A percentile compares a stretch with the other conserved stretches of the same genome.
phyloP scores from a whole-genome alignment of 208 protist species.

The Borovskyia barvae region DNA sequence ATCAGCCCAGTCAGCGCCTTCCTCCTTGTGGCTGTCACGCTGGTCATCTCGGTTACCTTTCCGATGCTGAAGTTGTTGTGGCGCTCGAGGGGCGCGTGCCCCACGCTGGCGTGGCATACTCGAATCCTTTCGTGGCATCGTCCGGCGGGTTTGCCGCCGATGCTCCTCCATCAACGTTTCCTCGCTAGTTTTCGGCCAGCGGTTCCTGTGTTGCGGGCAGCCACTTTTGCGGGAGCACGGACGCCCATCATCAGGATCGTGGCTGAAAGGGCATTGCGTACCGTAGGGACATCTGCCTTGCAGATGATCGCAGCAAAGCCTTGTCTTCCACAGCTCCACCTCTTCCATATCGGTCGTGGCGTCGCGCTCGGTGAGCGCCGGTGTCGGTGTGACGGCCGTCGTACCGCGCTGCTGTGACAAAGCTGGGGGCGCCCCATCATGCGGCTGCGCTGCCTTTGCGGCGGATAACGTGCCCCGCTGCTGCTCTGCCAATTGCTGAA shows the following conservation, averaged over 20 bases:
- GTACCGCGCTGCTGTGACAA: too few species aligned
- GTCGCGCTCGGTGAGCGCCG: background rate
- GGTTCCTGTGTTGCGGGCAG: conserved; percentile 55
- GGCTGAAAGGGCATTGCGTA: conserved; percentile 57
- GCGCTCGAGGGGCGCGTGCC: too few species aligned
- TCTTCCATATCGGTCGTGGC: conserved; percentile 20
- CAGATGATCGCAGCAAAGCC: conserved; percentile 72
- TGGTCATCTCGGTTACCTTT: conserved; percentile 5
- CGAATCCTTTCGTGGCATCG: too few species aligned
- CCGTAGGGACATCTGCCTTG: conserved; percentile 33
- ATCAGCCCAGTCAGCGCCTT: conserved; percentile 15
- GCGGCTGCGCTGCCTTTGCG: background rate
- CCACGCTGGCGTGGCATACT: too few species aligned
- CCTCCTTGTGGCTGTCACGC: background rate
- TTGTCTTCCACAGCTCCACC: conserved; percentile 60
- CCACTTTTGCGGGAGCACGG: conserved; percentile 66
- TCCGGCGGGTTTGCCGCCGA: conserved; percentile 4
- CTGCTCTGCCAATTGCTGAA: conserved; percentile 19
- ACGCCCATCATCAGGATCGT: conserved; percentile 64
- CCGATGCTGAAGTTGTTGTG: too few species aligned
- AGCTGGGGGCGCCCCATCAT: background rate
- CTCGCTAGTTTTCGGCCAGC: conserved; percentile 46
- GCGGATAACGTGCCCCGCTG: background rate
- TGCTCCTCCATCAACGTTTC: conserved; percentile 18
- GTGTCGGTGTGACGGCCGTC: background rate